A percentile compares a stretch with the other conserved stretches of the same genome.
Conservation (phyloP, 305 asterid species). For the Withania somnifera region DNA sequence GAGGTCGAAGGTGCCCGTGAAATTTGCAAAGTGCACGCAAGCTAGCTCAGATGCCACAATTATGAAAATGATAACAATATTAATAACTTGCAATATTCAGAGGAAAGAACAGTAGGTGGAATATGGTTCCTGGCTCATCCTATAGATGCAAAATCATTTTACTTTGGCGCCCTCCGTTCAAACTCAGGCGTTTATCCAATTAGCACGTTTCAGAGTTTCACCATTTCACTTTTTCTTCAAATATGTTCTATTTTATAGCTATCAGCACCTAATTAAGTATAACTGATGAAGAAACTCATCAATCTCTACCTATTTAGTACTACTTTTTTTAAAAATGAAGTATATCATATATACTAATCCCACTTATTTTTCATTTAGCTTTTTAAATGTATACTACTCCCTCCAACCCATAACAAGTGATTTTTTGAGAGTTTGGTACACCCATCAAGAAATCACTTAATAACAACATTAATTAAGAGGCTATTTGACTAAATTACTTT, state of each 20-base stretch:
- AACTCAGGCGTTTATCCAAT: not conserved
- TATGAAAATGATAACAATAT: not conserved
- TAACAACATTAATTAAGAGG: not conserved
- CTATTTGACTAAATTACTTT: not conserved
- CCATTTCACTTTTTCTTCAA: not conserved
- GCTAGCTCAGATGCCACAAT: not conserved
- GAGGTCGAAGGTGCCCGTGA: not conserved
- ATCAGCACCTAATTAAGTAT: not conserved
- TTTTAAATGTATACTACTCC: not conserved
- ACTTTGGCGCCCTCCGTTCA: not conserved
- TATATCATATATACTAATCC: not conserved
- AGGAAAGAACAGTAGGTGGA: not conserved
- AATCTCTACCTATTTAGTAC: not conserved
- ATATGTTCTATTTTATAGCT: not conserved
- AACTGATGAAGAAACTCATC: not conserved
- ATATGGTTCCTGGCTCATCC: not conserved
- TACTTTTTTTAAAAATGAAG: not conserved
- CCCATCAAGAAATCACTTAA: not conserved
- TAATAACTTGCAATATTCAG: not conserved
- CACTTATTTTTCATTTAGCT: too few relatives aligned
- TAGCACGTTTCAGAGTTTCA: not conserved
- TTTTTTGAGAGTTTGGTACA: not conserved
- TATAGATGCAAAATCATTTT: not conserved
- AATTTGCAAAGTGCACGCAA: not conserved
- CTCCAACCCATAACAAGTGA: not conserved